Percentiles rank a stretch among this genome's conserved stretches.
Evolutionary conservation across 106 monocot genomes (phyloP).

Genomic region (Amphibolis antarctica): DNA sequence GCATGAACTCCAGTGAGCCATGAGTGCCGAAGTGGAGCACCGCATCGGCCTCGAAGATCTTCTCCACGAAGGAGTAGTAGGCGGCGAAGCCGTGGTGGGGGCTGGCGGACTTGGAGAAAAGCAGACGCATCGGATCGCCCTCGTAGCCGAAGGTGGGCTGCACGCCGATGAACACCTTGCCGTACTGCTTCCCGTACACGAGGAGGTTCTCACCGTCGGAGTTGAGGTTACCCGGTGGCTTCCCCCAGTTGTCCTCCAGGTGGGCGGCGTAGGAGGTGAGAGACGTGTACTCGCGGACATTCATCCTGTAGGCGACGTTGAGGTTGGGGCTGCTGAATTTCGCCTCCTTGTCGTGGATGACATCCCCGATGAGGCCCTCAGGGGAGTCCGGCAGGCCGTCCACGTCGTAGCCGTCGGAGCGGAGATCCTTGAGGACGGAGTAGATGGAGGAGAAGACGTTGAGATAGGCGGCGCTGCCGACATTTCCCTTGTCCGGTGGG

Average conservation of each 20-base stretch:
- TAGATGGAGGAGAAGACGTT: slow-evolving; percentile 69
- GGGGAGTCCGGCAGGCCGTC: slow-evolving; percentile 58
- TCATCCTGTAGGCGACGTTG: slow-evolving; percentile 52
- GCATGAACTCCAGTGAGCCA: slow-evolving; percentile 84
- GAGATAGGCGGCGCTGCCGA: slow-evolving; percentile 72
- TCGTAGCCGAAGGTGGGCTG: slow-evolving; percentile 85
- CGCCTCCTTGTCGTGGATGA: slow-evolving; percentile 72
- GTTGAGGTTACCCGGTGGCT: slow-evolving; percentile 69
- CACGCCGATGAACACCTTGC: slow-evolving; percentile 78
- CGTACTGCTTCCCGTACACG: slow-evolving; percentile 70
- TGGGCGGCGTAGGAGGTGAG: slow-evolving; percentile 49
- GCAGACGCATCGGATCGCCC: slow-evolving; percentile 77
- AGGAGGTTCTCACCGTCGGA: slow-evolving; percentile 67
- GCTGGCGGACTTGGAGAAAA: slow-evolving; percentile 78
- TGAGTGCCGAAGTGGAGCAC: slow-evolving; percentile 92
- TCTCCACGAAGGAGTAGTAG: slow-evolving; percentile 75
- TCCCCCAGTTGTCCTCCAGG: slow-evolving; percentile 65
- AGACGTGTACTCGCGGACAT: slow-evolving; percentile 63
- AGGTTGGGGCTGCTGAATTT: slow-evolving; percentile 75
- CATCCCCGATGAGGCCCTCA: slow-evolving; percentile 58
- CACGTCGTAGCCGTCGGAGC: slow-evolving; percentile 48
- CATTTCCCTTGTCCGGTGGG: slow-evolving; percentile 86
- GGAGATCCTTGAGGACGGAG: slow-evolving; percentile 52
- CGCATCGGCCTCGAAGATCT: slow-evolving; percentile 77
- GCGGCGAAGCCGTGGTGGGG: slow-evolving; percentile 86